Evolutionary conservation across 352 stramenopile genomes (phyloP).

Genomic region (Globisporangium spinosum): DNA sequence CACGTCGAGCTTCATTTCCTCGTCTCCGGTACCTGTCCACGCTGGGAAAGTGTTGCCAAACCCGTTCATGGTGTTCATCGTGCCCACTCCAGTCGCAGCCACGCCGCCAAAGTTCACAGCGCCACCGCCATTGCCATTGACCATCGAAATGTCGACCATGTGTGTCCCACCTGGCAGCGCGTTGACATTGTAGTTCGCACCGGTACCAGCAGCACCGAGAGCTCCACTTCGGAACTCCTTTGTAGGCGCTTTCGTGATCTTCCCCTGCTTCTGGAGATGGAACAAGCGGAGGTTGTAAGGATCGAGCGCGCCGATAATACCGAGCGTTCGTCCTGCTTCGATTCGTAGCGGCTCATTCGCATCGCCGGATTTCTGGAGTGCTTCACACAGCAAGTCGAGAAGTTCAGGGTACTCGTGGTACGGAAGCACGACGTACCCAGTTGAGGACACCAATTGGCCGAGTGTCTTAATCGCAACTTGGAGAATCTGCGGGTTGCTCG

Average conservation of each 20-base stretch:
- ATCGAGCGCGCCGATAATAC: conserved; percentile 77
- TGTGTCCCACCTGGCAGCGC: conserved; percentile 16
- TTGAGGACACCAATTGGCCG: conserved; percentile 77
- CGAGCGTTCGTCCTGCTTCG: conserved; percentile 76
- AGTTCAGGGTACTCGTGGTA: conserved; percentile 86
- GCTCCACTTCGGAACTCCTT: conserved; percentile 63
- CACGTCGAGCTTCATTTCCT: conserved; percentile 44
- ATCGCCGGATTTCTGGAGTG: conserved; percentile 78
- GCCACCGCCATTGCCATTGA: conserved; percentile 20
- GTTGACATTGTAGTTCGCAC: conserved; percentile 18
- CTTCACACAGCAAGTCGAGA: conserved; percentile 71
- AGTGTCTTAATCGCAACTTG: conserved; percentile 85
- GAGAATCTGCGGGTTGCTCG: conserved; percentile 81
- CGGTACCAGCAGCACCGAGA: conserved; percentile 32
- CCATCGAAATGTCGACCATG: conserved; percentile 21
- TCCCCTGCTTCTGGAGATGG: conserved; percentile 76
- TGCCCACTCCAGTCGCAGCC: conserved; percentile 27
- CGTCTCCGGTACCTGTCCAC: conserved; percentile 26
- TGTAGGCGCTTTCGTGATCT: conserved; percentile 61
- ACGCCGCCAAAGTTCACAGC: conserved; percentile 21
- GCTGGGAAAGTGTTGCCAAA: conserved; percentile 12
- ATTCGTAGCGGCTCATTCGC: conserved; percentile 71
- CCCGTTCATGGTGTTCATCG: conserved; percentile 18
- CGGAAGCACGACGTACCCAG: conserved; percentile 78
- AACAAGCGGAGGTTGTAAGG: conserved; percentile 85